These are phyloP conservation scores for Ceratonia siliqua DNA, from an alignment of 306 rosid genomes.

Conservation along the genomic window DNA sequence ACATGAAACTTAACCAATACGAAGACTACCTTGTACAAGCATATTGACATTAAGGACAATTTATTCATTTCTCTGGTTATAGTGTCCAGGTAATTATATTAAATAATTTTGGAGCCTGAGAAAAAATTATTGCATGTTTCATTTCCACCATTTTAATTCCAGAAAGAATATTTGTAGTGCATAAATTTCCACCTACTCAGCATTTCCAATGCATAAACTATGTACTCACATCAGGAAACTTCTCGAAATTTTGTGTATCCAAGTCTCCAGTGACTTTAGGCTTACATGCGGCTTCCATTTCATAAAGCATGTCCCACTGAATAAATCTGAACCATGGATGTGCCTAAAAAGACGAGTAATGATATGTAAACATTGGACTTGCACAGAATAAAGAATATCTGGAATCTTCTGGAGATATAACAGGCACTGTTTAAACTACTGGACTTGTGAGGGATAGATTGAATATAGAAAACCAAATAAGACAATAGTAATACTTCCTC, in stretches of 20 bases:
- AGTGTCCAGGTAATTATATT: too few relatives aligned
- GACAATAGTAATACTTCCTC: not conserved
- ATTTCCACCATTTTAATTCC: not conserved
- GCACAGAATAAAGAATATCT: conserved; percentile 4
- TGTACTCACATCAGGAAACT: conserved; percentile 87
- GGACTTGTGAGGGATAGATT: not conserved
- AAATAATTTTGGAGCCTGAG: conserved; percentile 17
- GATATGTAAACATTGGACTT: conserved; percentile 6
- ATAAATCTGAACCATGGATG: conserved; percentile 82
- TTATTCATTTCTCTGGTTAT: too few relatives aligned
- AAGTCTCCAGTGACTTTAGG: conserved; percentile 81
- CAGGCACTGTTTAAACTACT: conserved; percentile 1
- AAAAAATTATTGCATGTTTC: not conserved
- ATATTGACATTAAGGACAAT: not conserved
- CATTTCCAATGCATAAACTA: not conserved
- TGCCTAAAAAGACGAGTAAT: conserved; percentile 51
- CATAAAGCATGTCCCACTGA: conserved; percentile 95
- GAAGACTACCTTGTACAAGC: conserved; percentile 13
- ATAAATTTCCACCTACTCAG: not conserved
- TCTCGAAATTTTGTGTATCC: conserved; percentile 93
- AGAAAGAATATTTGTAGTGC: not conserved
- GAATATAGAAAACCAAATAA: conserved; percentile 13
- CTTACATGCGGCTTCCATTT: conserved; percentile 79
- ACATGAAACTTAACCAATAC: conserved; percentile 20
- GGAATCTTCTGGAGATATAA: conserved; percentile 6